Percentiles rank a stretch among this genome's conserved stretches.
Conservation (phyloP, 2,329 filamentous ascomycete genomes). For the Penicillium brevicompactum region DNA sequence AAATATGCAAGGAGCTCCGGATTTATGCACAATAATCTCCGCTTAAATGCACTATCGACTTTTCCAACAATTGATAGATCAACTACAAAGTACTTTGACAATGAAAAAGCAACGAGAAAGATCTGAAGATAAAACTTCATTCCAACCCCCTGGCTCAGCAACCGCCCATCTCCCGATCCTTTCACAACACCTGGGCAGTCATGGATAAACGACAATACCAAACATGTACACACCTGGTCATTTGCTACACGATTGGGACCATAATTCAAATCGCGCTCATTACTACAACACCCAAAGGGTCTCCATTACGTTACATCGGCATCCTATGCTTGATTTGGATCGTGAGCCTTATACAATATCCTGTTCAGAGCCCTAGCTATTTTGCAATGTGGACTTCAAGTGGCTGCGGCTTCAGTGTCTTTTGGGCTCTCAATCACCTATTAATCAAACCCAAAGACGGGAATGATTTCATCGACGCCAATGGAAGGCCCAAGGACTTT, state of each 20-base stretch:
- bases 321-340: constrained; percentile 13
- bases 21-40: too few relatives aligned
- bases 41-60: too few relatives aligned
- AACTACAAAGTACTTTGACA: too few relatives aligned
- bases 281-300: constrained; percentile 10
- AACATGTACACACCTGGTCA: background rate
- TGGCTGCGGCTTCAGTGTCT: constrained; percentile 1
- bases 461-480: constrained; percentile 6
- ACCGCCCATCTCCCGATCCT: too few relatives aligned
- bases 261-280: constrained; percentile 10
- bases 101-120: too few relatives aligned
- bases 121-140: too few relatives aligned
- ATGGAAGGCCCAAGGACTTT: background rate
- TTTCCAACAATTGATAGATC: too few relatives aligned
- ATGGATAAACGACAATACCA: background rate
- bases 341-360: constrained; percentile 1
- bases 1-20: too few relatives aligned
- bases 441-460: constrained; percentile 17
- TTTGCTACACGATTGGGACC: background rate
- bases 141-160: too few relatives aligned
- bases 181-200: too few relatives aligned
- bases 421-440: constrained; percentile 14
- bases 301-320: constrained; percentile 12
- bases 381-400: background rate
- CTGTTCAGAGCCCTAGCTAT: background rate